Evolutionary conservation across 2,329 filamentous ascomycete genomes (phyloP).

Genomic region (Botrytis squamosa): DNA sequence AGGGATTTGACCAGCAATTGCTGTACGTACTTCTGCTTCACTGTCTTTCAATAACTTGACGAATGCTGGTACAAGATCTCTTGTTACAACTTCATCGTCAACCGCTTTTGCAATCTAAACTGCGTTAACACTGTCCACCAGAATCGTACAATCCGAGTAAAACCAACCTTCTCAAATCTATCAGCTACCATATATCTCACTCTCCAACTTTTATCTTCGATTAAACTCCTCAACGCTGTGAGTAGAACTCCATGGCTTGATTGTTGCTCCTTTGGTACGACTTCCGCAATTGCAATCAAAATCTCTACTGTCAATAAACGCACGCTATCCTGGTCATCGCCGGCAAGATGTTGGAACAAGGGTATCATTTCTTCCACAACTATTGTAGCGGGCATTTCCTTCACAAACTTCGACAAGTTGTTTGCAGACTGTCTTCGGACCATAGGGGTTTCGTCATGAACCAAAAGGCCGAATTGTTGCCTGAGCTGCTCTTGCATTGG

Average conservation of each 20-base stretch:
- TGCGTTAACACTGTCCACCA: constrained; percentile 25
- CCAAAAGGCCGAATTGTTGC: constrained; percentile 86
- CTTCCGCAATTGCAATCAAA: constrained; percentile 92
- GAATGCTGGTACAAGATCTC: constrained; percentile 93
- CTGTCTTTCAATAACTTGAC: constrained; percentile 97
- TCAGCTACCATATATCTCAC: constrained; percentile 99
- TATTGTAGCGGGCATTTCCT: constrained; percentile 87
- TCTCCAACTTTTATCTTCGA: constrained; percentile 99
- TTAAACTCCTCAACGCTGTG: constrained; percentile 84
- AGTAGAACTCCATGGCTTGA: constrained; percentile 91
- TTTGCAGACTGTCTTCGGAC: constrained; percentile 95
- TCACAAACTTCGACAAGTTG: constrained; percentile 95
- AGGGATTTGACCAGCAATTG: constrained; percentile 95
- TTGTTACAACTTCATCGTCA: constrained; percentile 90
- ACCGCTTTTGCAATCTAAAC: constrained; percentile 92
- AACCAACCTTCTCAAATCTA: constrained; percentile 85
- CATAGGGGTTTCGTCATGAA: constrained; percentile 99
- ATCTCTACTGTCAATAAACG: constrained; percentile 94
- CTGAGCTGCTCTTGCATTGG: constrained; percentile 88
- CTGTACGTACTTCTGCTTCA: constrained; percentile 94
- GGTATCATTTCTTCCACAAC: constrained; percentile 99
- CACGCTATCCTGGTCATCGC: constrained; percentile 97
- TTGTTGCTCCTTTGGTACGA: constrained; percentile 97
- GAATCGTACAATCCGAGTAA: not conserved
- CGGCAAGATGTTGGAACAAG: constrained; percentile 93